Percentiles rank a stretch among this genome's conserved stretches.
Evolutionary conservation across 768 basidiomycete genomes (phyloP).

Genomic region (Suillus weaverae): DNA sequence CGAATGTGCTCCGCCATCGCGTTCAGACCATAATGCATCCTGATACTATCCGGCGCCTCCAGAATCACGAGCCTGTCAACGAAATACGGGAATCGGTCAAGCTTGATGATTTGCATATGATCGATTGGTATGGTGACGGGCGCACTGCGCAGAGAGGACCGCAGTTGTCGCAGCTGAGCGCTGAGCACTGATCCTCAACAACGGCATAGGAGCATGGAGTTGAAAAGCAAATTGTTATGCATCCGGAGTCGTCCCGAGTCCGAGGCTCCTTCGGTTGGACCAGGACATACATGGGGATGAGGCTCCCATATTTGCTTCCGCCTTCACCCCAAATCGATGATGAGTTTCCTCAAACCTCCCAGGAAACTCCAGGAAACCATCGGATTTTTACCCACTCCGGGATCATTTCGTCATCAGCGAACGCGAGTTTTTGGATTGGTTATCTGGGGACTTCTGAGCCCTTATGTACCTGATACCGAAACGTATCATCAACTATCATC

Average conservation of each 20-base stretch:
- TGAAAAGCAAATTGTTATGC: neutral
- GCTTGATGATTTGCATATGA: conserved; percentile 33
- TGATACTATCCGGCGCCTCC: conserved; percentile 42
- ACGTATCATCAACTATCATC: too few species aligned
- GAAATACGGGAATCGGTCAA: conserved; percentile 38
- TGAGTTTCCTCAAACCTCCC: conserved; percentile 35
- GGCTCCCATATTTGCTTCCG: conserved; percentile 1
- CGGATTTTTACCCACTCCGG: conserved; percentile 26
- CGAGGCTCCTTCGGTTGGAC: neutral
- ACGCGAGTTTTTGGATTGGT: conserved; percentile 49
- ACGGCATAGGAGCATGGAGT: neutral
- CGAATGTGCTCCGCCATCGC: conserved; percentile 51
- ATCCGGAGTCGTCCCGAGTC: neutral
- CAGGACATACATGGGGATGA: conserved; percentile 12
- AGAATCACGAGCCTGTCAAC: conserved; percentile 49
- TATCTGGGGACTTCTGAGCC: conserved; percentile 38
- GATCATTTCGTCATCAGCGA: conserved; percentile 48
- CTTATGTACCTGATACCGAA: conserved; percentile 10
- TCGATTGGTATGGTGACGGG: conserved; percentile 25
- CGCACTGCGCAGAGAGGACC: conserved; percentile 28
- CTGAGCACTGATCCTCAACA: conserved; percentile 22
- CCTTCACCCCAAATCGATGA: conserved; percentile 5
- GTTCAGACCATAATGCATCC: conserved; percentile 53
- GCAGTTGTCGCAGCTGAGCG: conserved; percentile 23
- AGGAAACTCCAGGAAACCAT: conserved; percentile 55